Base-by-base conservation (phyloP, 495 filamentous ascomycete genomes). In the Tuber borchii region DNA sequence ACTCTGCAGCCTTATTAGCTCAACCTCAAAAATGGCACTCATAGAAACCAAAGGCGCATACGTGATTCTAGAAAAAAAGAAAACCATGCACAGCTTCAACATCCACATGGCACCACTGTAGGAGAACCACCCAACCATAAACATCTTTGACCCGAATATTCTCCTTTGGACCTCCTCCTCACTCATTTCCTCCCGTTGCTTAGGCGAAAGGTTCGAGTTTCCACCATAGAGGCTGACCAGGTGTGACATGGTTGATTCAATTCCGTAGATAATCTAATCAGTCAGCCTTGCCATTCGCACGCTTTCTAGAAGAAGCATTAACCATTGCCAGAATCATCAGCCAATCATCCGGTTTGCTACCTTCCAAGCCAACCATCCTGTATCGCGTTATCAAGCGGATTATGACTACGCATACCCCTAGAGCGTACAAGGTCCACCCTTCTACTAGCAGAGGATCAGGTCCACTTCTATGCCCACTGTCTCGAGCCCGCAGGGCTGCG, bases 281-380 rank as follows among this genome's bases (percentile, higher is more conserved):
- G 56, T 65, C 26, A 85, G 80, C 78, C 83, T 71, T 0, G 44
- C 8, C 26, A 65, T 31, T 34, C 56, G 17, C 26, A 17, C 14
- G 0, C 34, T 16, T 65, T 34, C 14, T 34, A 12, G 14, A 14
- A 2, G 31, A 65, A 26, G 31, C 26, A 83, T 86, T 83, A 81
- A 89, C 89, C 69, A 85, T 86, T 5, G 87, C 88, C 37, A 90
- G 26, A 22, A 88, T 76, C 88, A 90, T 90, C 16, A 91, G 77
- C 81, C 89, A 90, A 78, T 91, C 89, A 81, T 91, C 89, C 0
- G 85, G 78, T 74, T 87, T 85, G 72, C 88, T 86, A 22, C 86
- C 85, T 70, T 80, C 83, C 12, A 87, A 80, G 4, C 89, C 88
- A n/a, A 87, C 86, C 26, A 85, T 85, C 68, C 78, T 83, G 82